A percentile compares a stretch with the other conserved stretches of the same genome.
Conservation (phyloP, 1,139 yeast genomes). For the Diutina rugosa region DNA sequence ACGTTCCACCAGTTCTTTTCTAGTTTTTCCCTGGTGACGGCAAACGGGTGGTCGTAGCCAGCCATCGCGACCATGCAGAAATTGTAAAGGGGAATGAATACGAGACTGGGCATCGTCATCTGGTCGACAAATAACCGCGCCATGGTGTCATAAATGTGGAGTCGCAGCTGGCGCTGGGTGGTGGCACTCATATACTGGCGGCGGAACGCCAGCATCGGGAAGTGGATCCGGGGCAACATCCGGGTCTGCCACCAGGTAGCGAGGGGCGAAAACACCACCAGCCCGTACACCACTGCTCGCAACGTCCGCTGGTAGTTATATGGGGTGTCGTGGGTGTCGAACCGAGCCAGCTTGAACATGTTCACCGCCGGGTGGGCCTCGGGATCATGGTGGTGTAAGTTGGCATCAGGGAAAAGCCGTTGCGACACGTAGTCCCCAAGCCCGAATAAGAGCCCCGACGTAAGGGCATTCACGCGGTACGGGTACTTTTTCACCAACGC, state of each 20-base stretch:
- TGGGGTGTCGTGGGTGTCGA: conserved; percentile 6
- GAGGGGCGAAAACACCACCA: conserved; percentile 64
- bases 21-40: conserved; percentile 20
- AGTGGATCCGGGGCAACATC: conserved; percentile 35
- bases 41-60: conserved; percentile 22
- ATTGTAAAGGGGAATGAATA: conserved; percentile 35
- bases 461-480: conserved; percentile 8
- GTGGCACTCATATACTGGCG: conserved; percentile 4
- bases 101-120: conserved; percentile 15
- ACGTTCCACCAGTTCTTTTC: conserved; percentile 31
- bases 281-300: conserved; percentile 64
- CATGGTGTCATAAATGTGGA: conserved; percentile 20
- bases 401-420: conserved; percentile 28
- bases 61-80: conserved; percentile 27
- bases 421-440: conserved; percentile 72
- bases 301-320: conserved; percentile 39
- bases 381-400: conserved; percentile 4
- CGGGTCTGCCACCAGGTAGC: conserved; percentile 59
- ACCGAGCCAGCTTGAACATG: neutral
- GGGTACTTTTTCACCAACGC: neutral
- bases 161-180: conserved; percentile 3
- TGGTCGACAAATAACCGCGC: conserved; percentile 27
- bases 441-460: conserved; percentile 56
- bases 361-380: conserved; percentile 6
- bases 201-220: conserved; percentile 18